Percentiles rank a stretch among this genome's conserved stretches.
These are phyloP conservation scores for Yarrowia sp. DNA, from an alignment of 805 yeast species.

Conservation along the genomic window DNA sequence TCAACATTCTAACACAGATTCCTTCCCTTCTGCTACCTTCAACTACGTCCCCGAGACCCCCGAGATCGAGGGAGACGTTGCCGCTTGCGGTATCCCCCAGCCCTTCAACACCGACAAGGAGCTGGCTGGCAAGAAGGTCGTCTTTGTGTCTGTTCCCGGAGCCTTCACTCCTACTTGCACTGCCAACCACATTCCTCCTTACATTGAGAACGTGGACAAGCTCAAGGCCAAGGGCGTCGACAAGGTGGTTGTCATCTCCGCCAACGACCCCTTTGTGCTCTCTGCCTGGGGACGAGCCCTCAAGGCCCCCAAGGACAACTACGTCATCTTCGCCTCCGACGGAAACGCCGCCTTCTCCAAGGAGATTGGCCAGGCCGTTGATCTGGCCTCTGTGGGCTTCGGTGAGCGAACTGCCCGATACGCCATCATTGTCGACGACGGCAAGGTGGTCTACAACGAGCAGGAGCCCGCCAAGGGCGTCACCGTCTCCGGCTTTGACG, in stretches of 20 bases:
- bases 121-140: slow-evolving; percentile 59
- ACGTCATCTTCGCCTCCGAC: slow-evolving; percentile 68
- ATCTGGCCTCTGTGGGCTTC: slow-evolving; percentile 61
- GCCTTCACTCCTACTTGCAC: slow-evolving; percentile 88
- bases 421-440: slow-evolving; percentile 71
- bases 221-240: slow-evolving; percentile 69
- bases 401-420: slow-evolving; percentile 72
- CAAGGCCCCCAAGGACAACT: slow-evolving; percentile 51
- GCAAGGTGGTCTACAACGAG: slow-evolving; percentile 60
- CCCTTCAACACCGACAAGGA: slow-evolving; percentile 50
- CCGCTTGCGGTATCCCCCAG: slow-evolving; percentile 53
- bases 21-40: slow-evolving; percentile 44
- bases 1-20: slow-evolving; percentile 14
- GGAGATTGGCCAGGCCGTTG: slow-evolving; percentile 64
- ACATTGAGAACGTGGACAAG: slow-evolving; percentile 57
- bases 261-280: slow-evolving; percentile 74
- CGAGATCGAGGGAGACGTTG: slow-evolving; percentile 46
- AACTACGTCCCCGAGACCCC: slow-evolving; percentile 49
- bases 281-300: slow-evolving; percentile 70
- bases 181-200: slow-evolving; percentile 74
- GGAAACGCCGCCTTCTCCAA: slow-evolving; percentile 66
- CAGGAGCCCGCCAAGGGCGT: slow-evolving; percentile 56
- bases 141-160: slow-evolving; percentile 81
- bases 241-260: slow-evolving; percentile 65
- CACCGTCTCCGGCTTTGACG: slow-evolving; percentile 56